phyloP scores from a whole-genome alignment of 2,329 filamentous ascomycete species.

The Aspergillus alliaceus region DNA sequence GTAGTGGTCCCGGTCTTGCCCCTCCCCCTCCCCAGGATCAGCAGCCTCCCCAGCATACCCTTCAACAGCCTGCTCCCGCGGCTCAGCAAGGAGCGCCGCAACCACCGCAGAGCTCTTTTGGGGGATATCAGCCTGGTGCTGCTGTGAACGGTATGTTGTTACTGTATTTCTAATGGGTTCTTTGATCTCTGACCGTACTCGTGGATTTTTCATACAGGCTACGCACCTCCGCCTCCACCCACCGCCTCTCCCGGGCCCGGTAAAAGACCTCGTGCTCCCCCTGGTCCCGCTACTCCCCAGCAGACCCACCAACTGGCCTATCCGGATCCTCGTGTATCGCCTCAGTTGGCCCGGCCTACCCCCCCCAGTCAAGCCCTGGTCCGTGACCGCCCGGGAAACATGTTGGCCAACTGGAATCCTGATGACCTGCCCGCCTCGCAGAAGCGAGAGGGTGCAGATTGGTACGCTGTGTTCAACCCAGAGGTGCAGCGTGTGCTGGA shows the following conservation, averaged over 20 bases:
- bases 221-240: slow-evolving; percentile 77
- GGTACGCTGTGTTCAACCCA: slow-evolving; percentile 97
- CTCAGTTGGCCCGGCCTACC: slow-evolving; percentile 83
- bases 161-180: slow-evolving; percentile 21
- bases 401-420: slow-evolving; percentile 81
- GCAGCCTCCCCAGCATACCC: slow-evolving; percentile 58
- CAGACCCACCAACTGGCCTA: slow-evolving; percentile 87
- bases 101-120: slow-evolving; percentile 69
- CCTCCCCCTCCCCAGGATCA: slow-evolving; percentile 70
- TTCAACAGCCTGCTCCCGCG: slow-evolving; percentile 58
- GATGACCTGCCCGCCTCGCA: slow-evolving; percentile 81
- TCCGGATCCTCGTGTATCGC: slow-evolving; percentile 77
- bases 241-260: slow-evolving; percentile 84
- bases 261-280: slow-evolving; percentile 66
- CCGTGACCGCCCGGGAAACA: slow-evolving; percentile 60
- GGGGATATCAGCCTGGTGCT: slow-evolving; percentile 65
- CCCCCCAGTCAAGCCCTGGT: slow-evolving; percentile 57
- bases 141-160: slow-evolving; percentile 59
- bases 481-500: slow-evolving; percentile 85
- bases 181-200: slow-evolving; percentile 53
- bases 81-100: slow-evolving; percentile 65
- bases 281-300: slow-evolving; percentile 80
- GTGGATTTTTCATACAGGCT: slow-evolving; percentile 52
- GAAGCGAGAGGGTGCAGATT: slow-evolving; percentile 87
- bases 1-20: slow-evolving; percentile 81